These are phyloP conservation scores for Erysimum cheiri DNA, from an alignment of 441 rosid species.

Conservation along the genomic window DNA sequence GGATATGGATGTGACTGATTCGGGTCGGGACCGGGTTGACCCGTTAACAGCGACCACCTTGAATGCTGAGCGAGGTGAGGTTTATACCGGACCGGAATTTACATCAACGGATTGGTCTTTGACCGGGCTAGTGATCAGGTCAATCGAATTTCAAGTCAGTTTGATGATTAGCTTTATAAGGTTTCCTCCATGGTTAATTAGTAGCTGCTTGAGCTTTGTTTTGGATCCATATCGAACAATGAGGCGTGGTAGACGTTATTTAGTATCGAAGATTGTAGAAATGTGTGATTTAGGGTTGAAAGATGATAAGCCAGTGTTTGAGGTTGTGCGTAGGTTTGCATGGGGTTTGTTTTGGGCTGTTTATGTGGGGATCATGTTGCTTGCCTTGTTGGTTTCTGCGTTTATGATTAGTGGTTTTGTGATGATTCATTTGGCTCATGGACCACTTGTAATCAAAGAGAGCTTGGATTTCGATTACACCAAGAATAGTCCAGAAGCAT, in stretches of 20 bases:
- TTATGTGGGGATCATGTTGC: constrained; percentile 67
- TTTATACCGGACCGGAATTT: constrained; percentile 37
- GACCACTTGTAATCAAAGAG: constrained; percentile 63
- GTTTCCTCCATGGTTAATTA: constrained; percentile 53
- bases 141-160: constrained; percentile 66
- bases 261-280: constrained; percentile 32
- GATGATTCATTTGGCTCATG: constrained; percentile 60
- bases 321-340: constrained; percentile 51
- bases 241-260: constrained; percentile 46
- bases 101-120: constrained; percentile 43
- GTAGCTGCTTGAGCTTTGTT: constrained; percentile 47
- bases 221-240: constrained; percentile 59
- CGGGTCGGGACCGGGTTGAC: constrained; percentile 39
- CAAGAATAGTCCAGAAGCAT: constrained; percentile 68
- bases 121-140: constrained; percentile 62
- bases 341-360: constrained; percentile 72
- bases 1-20: constrained; percentile 26
- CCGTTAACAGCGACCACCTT: constrained; percentile 36
- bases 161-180: constrained; percentile 54
- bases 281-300: constrained; percentile 49
- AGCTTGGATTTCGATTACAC: constrained; percentile 77
- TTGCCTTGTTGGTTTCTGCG: constrained; percentile 59
- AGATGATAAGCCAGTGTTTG: constrained; percentile 53
- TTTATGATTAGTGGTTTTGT: constrained; percentile 57
- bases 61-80: constrained; percentile 32